These are phyloP conservation scores for Leccinum insolens DNA, from an alignment of 1,284 basidiomycete genomes.

Conservation along the genomic window DNA sequence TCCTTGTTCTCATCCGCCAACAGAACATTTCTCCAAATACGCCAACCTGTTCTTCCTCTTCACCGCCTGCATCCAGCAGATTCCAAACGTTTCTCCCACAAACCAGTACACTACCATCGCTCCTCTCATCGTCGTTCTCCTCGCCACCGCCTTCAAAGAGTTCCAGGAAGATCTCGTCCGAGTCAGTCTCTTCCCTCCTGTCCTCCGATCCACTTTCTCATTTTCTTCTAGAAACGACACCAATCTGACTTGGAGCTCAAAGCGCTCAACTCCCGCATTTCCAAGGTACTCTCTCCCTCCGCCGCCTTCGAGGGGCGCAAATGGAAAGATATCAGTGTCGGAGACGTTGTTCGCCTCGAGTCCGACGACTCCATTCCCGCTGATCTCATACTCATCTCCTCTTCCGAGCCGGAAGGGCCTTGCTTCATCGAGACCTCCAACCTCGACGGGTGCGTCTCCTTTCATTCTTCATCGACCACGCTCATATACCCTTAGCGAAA, in stretches of 20 bases:
- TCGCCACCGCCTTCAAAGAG: slow-evolving; percentile 98
- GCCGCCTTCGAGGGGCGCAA: slow-evolving; percentile 75
- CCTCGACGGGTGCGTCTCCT: slow-evolving; percentile 80
- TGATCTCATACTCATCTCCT: slow-evolving; percentile 87
- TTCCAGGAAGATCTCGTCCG: slow-evolving; percentile 82
- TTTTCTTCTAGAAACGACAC: slow-evolving; percentile 80
- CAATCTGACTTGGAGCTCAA: slow-evolving; percentile 81
- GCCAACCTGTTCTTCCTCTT: slow-evolving; percentile 99
- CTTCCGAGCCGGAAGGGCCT: slow-evolving; percentile 94
- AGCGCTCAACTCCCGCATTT: slow-evolving; percentile 76
- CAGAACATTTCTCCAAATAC: slow-evolving; percentile 98
- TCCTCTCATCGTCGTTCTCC: slow-evolving; percentile 86
- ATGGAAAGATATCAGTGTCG: slow-evolving; percentile 91
- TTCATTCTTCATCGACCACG: background rate
- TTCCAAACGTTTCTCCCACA: slow-evolving; percentile 97
- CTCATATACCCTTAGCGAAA: slow-evolving; percentile 67
- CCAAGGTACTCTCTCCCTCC: slow-evolving; percentile 75
- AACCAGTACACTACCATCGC: slow-evolving; percentile 95
- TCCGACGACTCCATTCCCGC: slow-evolving; percentile 96
- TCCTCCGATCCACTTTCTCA: background rate
- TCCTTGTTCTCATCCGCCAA: slow-evolving; percentile 15
- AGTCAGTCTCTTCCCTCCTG: slow-evolving; percentile 39
- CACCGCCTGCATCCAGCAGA: slow-evolving; percentile 97
- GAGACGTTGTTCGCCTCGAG: slow-evolving; percentile 91
- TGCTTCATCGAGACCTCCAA: slow-evolving; percentile 99